Evolutionary conservation across 2,329 filamentous ascomycete species (phyloP), one percentile per base, ranked within the genome.

Genomic region (Clonostachys rosea): DNA sequence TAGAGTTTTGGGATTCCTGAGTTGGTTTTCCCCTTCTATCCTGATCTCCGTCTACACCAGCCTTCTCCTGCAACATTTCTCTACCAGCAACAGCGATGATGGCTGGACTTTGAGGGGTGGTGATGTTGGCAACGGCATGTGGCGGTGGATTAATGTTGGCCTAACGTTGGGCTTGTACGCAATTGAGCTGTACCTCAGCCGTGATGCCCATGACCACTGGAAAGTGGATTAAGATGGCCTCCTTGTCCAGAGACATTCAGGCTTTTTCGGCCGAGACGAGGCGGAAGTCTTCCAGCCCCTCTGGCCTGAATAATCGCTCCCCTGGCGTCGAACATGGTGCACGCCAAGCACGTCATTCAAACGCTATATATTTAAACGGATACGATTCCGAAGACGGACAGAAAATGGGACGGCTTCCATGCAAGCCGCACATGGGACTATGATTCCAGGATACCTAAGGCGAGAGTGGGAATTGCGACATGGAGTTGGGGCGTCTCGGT

Each of bases 11-110:
- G 89, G 87, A 1, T 81, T 96, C 53, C 73, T 97, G 39, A 94
- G 87, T 56, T 96, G 91, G 83, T 97, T 96, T 69, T 94, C 89
- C 16, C 92, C 94, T 0, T 95, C 89, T 20, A 95, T 97, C 47
- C 76, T 99, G 47, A 92, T 99, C 51, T 88, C 94, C 5, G 91
- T 97, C 33, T 99, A 99, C 67, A 99, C 94, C 3, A 96, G 91
- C 66, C 71, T 99, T 44, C 71, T 99, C 34, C 86, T 97, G 73
- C 94, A 97, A 65, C 94, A 99, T 66, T 97, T 99, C 61, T 88
- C 90, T 6, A 86, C 87, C 11, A 86, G 76, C 45, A 81, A 86
- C 52, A 83, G 81, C 3, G 79, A 80, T 3, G 81, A 79, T 46
- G 81, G 91, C 74, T 96, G 91, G 91, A 91, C 86, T 3, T 84